Percentiles rank a stretch among this genome's conserved stretches.
phyloP scores from a whole-genome alignment of 179 eudicot species.

The Beta lomatogona region DNA sequence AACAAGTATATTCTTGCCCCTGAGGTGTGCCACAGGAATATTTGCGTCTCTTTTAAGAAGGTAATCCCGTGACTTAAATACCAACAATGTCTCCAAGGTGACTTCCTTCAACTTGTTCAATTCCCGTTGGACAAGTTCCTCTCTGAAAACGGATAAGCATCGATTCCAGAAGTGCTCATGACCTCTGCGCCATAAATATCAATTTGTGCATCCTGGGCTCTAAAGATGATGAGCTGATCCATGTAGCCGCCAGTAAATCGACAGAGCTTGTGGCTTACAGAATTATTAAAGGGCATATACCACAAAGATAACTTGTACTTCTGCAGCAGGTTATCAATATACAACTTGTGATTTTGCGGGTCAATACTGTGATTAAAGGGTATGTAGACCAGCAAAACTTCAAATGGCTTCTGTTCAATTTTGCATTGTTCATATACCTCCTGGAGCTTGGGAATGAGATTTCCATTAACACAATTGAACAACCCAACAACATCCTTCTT shows the following conservation, averaged over 20 bases:
- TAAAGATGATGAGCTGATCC: background rate
- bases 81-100: background rate
- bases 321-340: too few species aligned
- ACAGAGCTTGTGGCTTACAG: background rate
- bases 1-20: background rate
- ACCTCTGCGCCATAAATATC: background rate
- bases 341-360: too few species aligned
- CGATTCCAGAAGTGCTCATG: background rate
- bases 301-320: too few species aligned
- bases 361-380: too few species aligned
- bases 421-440: background rate
- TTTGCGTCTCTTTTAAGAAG: too few species aligned
- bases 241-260: background rate
- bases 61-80: background rate
- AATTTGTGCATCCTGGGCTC: background rate
- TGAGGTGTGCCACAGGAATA: background rate
- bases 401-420: background rate
- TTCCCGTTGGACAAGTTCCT: background rate
- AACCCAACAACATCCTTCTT: background rate
- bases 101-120: background rate
- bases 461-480: background rate
- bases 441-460: background rate
- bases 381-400: too few species aligned
- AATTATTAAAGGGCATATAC: too few species aligned
- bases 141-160: background rate